Evolutionary conservation across 495 filamentous ascomycete genomes (phyloP), one percentile per base, ranked within the genome.

Genomic region (Aspergillus diversus): DNA sequence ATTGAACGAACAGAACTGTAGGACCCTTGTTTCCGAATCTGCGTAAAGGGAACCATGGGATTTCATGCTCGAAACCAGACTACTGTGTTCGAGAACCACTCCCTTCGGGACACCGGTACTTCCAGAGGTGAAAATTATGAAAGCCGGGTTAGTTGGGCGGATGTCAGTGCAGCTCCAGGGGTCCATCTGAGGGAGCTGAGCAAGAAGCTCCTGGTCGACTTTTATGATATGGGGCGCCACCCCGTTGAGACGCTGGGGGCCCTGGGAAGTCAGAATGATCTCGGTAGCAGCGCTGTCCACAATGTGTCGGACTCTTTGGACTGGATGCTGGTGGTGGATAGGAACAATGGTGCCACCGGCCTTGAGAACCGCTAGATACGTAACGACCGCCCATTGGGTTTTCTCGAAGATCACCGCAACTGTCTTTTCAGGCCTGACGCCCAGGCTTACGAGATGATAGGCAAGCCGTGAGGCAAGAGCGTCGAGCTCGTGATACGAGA

Each of bases 401-500:
- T 61, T 61, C 12, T 61, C 51, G 31, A 61, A 61, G 31, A 61
- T 39, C 8, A 51, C 46, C 11, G 42, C 52, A 3, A 61, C 52
- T 1, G 12, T 35, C 8, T 49, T 33, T 46, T 55, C 42, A 0
- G 59, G 51, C 12, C 59, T 39, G 11, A 61, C 59, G 0, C 59
- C 59, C 21, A 61, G 2, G 27, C 33, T 7, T 5, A 21, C 51
- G 12, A 61, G 42, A 17, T 55, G 39, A 11, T 34, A 61, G 0
- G 59, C 51, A 7, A 61, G 51, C 13, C 33, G 37, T 0, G 59
- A 9, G 7, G 59, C 39, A 5, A 55, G n/a, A 9, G 37, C 7
- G 34, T 61, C 35, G 6, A 61, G 33, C 16, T 55, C 59, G 8
- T n/a, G 51, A 17, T 80, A 80, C 3, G 71, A 75, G 33, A 76